These are phyloP conservation scores for Aschersonia sp. DNA, from an alignment of 2,329 filamentous ascomycete genomes.

Conservation along the genomic window DNA sequence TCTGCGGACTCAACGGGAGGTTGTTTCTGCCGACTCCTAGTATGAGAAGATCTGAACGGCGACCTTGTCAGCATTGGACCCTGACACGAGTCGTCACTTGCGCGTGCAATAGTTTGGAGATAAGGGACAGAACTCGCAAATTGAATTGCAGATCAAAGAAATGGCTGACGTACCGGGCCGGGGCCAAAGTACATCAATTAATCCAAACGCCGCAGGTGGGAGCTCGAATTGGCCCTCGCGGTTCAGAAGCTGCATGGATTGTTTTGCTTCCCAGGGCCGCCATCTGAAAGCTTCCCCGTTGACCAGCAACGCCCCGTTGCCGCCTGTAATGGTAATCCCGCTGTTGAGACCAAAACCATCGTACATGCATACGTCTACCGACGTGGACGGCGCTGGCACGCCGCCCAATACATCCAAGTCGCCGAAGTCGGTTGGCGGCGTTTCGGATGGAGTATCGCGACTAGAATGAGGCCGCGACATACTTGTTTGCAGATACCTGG, in stretches of 20 bases:
- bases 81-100: too few relatives aligned
- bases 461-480: conserved; percentile 5
- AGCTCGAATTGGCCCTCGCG: conserved; percentile 71
- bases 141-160: not conserved
- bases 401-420: conserved; percentile 66
- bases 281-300: conserved; percentile 80
- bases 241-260: conserved; percentile 45
- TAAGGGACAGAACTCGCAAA: not conserved
- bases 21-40: conserved; percentile 72
- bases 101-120: not conserved
- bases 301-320: conserved; percentile 62
- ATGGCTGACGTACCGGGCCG: conserved; percentile 56
- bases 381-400: conserved; percentile 63
- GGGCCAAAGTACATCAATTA: conserved; percentile 70
- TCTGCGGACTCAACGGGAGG: conserved; percentile 60
- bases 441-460: conserved; percentile 13
- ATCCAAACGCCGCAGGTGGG: conserved; percentile 51
- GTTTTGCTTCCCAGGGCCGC: conserved; percentile 57
- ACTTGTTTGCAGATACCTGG: conserved; percentile 6
- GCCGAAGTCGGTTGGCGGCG: conserved; percentile 46
- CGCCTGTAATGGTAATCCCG: conserved; percentile 54
- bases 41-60: conserved; percentile 59
- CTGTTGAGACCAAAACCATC: conserved; percentile 83
- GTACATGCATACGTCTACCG: conserved; percentile 65
- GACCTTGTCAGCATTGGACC: too few relatives aligned